Evolutionary conservation across 768 basidiomycete species (phyloP), one percentile per base, ranked within the genome.

Genomic region (Tephrocybe sp.): DNA sequence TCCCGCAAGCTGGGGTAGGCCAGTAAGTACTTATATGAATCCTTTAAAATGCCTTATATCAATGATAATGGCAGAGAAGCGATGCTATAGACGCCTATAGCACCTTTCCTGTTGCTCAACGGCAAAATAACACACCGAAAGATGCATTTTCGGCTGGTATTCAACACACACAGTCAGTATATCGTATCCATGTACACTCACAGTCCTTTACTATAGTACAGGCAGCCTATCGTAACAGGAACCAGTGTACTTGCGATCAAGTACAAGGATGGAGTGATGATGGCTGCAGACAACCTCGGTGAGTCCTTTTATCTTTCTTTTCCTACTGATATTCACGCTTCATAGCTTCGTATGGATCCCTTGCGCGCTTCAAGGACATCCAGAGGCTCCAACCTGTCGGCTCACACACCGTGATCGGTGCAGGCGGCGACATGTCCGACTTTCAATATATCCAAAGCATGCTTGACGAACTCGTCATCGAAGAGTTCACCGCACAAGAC

Each of bases 261-360:
- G 70, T 98, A 80, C 79, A 93, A 95, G 69, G 93, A 92, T 60
- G 97, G 97, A 8, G 83, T 99, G 56, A 96, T 99, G 91, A 85
- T 99, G 78, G 94, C 97, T 25, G 94, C 97, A 30, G 97, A 99
- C 76, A 98, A 88, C 62, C 87, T 98, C 43, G 95, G 95, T 95
- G 54, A 47, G 80, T 66, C 32, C 18, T 32, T 40, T 28, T 19
- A 34, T 44, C 50, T 26, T 9, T 18, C 21, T 11, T 31, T 16
- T 21, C 38, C 32, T n/a, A 19, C 28, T 7, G 26, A 16, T 30
- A 19, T 39, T 39, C n/a, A 27, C 36, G 7, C 5, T 13, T 15
- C 21, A 9, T 43, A 92, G 94, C 92, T 9, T 98, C 97, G 0
- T 98, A 98, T 61, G 96, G 97, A 53, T 98, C 96, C 6, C 86